Percentiles rank a stretch among this genome's conserved stretches.
phyloP scores from a whole-genome alignment of 2,329 filamentous ascomycete species.

The Pseudogymnoascus sp. region DNA sequence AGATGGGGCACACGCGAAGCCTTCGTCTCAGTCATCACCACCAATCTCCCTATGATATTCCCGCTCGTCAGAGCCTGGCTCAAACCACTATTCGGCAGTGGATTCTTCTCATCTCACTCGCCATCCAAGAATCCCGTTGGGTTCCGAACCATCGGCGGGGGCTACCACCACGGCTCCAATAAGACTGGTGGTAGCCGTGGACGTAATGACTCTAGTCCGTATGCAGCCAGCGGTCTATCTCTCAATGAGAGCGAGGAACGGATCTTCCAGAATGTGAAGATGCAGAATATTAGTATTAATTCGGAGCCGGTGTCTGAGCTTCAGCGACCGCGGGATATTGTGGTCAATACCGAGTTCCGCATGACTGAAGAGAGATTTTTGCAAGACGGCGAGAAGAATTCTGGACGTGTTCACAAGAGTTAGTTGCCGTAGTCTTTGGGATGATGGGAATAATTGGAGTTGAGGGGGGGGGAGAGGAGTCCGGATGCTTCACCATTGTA shows the following conservation, averaged over 20 bases:
- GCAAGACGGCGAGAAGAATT: constrained; percentile 3
- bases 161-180: constrained; percentile 23
- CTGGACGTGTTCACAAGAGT: constrained; percentile 10
- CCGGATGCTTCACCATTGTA: neutral
- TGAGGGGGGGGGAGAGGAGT: neutral
- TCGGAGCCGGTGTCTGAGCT: constrained; percentile 15
- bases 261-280: constrained; percentile 36
- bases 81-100: constrained; percentile 29
- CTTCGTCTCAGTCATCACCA: constrained; percentile 32
- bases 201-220: constrained; percentile 28
- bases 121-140: constrained; percentile 31
- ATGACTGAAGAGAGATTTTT: constrained; percentile 11
- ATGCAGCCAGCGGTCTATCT: constrained; percentile 29
- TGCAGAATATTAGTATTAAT: constrained; percentile 29
- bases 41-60: constrained; percentile 36
- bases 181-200: constrained; percentile 24
- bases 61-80: constrained; percentile 35
- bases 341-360: constrained; percentile 26
- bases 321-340: constrained; percentile 25
- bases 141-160: constrained; percentile 34
- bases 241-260: constrained; percentile 36
- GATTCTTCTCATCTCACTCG: constrained; percentile 31
- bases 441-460: neutral
- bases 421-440: constrained; percentile 8
- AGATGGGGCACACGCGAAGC: constrained; percentile 32